Base-by-base conservation (phyloP, 2,329 filamentous ascomycete species). In the Beauveria varroae region DNA sequence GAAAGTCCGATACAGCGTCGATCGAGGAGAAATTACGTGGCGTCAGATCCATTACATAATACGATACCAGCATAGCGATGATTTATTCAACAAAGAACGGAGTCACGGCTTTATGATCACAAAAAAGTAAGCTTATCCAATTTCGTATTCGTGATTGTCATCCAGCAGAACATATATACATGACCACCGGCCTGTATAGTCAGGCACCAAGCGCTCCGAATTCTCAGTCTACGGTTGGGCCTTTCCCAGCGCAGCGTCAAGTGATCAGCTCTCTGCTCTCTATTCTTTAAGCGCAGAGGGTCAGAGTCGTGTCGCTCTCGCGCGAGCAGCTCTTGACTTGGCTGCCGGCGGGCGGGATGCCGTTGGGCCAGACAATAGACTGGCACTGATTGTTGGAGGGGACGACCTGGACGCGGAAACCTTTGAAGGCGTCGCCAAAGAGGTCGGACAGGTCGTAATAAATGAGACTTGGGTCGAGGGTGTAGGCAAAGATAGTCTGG, bases 371-470 rank as follows among this genome's bases (percentile, higher is more conserved):
- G 9, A 69, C 66, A 43, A 78, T 77, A 4, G 64, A 57, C 1
- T 70, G 69, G 67, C 76, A 78, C 2, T 62, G 65, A 5, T 60
- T 41, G 43, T 72, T 64, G 41, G 65, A 65, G 62, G 72, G 73
- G 12, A 65, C 65, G 12, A 70, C 67, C 5, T 67, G 67, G 9
- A 77, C 24, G 67, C 71, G 74, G 52, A 67, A 63, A 8, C 74
- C 73, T 14, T 53, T 58, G 26, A 78, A 76, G 5, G 71, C 65
- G 59, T 76, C 70, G n/a, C 76, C 76, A 53, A 77, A 77, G 18
- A 76, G 71, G 63, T 71, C 69, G 66, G 68, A 73, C 26, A 78
- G 66, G 62, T 77, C 76, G 62, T 76, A 77, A 72, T 72, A 78
- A 57, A 78, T 62, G 6, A 63, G 63, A 57, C 46, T 63, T 58